Percentiles rank a stretch among this genome's conserved stretches.
Conservation (phyloP, 768 basidiomycete species). For the Tricholoma sp. region DNA sequence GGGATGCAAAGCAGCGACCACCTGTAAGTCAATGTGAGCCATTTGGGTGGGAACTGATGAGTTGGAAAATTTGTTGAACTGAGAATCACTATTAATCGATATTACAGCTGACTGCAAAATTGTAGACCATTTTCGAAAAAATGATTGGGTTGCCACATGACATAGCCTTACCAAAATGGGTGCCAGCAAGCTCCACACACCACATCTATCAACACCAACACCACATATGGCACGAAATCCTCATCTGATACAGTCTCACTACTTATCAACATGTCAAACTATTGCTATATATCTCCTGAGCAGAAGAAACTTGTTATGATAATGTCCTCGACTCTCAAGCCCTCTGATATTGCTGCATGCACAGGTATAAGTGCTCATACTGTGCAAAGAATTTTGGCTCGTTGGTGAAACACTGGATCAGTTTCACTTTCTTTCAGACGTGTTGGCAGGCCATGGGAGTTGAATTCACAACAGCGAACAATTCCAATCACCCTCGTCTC, state of each 20-base stretch:
- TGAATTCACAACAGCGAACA: too few relatives aligned
- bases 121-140: not conserved
- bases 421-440: not conserved
- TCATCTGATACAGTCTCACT: too few relatives aligned
- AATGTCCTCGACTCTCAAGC: not conserved
- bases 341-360: not conserved
- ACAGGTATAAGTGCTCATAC: not conserved
- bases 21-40: too few relatives aligned
- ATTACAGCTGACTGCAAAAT: not conserved
- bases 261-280: not conserved
- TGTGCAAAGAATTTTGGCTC: too few relatives aligned
- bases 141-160: not conserved
- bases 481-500: too few relatives aligned
- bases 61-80: too few relatives aligned
- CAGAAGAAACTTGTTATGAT: not conserved
- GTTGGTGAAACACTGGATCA: not conserved
- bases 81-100: too few relatives aligned
- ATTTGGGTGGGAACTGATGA: too few relatives aligned
- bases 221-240: too few relatives aligned
- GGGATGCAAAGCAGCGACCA: too few relatives aligned
- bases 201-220: too few relatives aligned
- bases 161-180: not conserved
- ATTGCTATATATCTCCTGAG: not conserved
- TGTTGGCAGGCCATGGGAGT: too few relatives aligned
- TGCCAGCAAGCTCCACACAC: not conserved